Base-by-base conservation (phyloP, 352 stramenopile genomes). In the Pythium insidiosum region DNA sequence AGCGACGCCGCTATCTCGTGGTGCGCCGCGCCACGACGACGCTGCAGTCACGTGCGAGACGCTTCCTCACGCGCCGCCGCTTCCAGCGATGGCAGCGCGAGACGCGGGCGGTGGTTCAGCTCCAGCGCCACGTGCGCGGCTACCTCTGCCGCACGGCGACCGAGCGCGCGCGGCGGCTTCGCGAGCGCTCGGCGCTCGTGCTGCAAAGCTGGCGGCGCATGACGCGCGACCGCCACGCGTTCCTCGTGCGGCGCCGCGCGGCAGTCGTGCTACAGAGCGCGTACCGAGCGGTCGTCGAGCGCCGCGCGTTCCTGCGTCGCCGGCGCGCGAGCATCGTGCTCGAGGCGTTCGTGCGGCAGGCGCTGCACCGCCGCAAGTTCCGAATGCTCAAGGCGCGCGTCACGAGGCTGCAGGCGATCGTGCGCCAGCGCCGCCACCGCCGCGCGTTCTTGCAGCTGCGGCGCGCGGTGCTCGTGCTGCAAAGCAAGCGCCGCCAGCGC, bases 191-290 rank as follows among this genome's bases (percentile, higher is more conserved):
- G 7, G 49, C 58, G 2, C 46, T 83, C 3, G 33, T 25, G 0
- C 38, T 89, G 16, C 69, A 89, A 55, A 68, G 58, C 4, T 87
- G 73, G 73, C 66, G 71, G 30, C 69, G 66, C 3, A 85, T 87
- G 73, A 51, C 63, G 1, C 33, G 47, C 2, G 38, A 59, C 20
- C 61, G 60, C 3, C 62, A 58, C 21, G 18, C 47, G 18, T 87
- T 66, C 38, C 10, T 61, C 6, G 43, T 31, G 2, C 54, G 66
- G 28, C 57, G 57, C 6, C 25, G 19, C 4, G 67, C 64, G 7
- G 50, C 56, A 22, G 49, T 82, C 28, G 42, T 31, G 19, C 45
- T 89, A 19, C 76, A 89, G 60, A 68, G 67, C 2, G 52, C 44
- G 28, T 70, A 76, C 18, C 73, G 73, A 9, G 57, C 62, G 18